Conservation (phyloP, 2,329 filamentous ascomycete genomes). For the Penicillium sp. region DNA sequence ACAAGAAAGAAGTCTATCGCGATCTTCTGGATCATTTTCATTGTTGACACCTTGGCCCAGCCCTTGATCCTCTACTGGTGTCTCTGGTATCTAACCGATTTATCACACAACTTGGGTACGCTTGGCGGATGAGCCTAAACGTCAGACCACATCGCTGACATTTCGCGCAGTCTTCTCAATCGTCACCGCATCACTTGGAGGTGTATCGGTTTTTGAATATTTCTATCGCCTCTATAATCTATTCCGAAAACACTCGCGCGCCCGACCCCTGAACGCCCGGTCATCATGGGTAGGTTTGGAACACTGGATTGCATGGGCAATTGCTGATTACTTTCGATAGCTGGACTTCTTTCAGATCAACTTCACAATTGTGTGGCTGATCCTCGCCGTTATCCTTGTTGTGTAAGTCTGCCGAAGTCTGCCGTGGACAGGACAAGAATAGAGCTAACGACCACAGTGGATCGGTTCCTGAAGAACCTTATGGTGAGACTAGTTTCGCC, state of each 20-base stretch:
- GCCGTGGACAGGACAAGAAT: too few relatives aligned
- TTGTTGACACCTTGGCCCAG: conserved; percentile 61
- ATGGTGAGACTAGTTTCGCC: too few relatives aligned
- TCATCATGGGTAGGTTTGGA: conserved; percentile 42
- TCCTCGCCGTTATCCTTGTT: conserved; percentile 45
- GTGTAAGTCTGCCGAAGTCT: too few relatives aligned
- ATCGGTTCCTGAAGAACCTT: conserved; percentile 43
- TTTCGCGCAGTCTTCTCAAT: conserved; percentile 43
- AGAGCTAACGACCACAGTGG: conserved; percentile 36
- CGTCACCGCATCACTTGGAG: conserved; percentile 43
- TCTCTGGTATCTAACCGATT: conserved; percentile 59
- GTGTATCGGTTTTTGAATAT: conserved; percentile 47
- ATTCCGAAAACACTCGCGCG: conserved; percentile 38
- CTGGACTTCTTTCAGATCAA: conserved; percentile 51
- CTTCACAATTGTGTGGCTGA: conserved; percentile 48
- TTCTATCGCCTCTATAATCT: conserved; percentile 45
- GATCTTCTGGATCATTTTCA: conserved; percentile 61
- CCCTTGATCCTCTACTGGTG: conserved; percentile 63
- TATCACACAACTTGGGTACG: conserved; percentile 48
- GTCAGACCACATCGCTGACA: conserved; percentile 9
- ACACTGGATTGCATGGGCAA: not conserved
- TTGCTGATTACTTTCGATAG: conserved; percentile 23
- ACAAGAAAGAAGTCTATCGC: conserved; percentile 58
- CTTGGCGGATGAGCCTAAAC: conserved; percentile 2
- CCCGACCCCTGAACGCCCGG: conserved; percentile 44